Base-by-base conservation (phyloP, 768 basidiomycete genomes). In the Amylocystis lapponica region DNA sequence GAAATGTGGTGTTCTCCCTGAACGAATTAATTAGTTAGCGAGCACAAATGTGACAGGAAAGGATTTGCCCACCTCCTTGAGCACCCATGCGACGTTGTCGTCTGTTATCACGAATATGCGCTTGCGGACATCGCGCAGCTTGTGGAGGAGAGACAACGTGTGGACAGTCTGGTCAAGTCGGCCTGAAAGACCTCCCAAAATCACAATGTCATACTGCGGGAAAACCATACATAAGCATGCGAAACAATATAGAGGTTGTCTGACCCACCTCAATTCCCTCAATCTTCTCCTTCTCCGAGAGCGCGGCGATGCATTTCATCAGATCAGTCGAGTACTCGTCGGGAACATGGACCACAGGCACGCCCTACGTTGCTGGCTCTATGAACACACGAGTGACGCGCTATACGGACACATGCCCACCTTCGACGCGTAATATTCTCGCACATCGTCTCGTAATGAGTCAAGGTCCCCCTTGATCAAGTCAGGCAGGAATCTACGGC, bases 381-480 rank as follows among this genome's bases (percentile, higher is more conserved):
- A n/a, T n/a, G n/a, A n/a, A n/a, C n/a, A n/a, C n/a, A n/a, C n/a
- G n/a, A n/a, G n/a, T n/a, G n/a, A n/a, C n/a, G n/a, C n/a, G n/a
- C n/a, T n/a, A n/a, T n/a, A n/a, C n/a, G n/a, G n/a, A 12, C 36
- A 12, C 16, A 11, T 12, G 54, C 74, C 30, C 50, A 86, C 90
- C 50, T 73, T 67, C 0, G 66, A 59, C 10, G 66, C 59, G 58
- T 96, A 98, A 58, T 76, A 91, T 21, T 58, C 58, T 33, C 69
- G 69, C 5, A 95, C 93, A 34, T 93, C 87, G 2, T 69, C 60
- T 10, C 88, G 72, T 31, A 96, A 57, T 8, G 93, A 97, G 60
- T 98, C 96, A 22, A 98, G 63, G 62, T 99, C 96, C 21, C 95
- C 96, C 62, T 89, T 94, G 56, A 99, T 85, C 17, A 95, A 61